These are phyloP conservation scores for Globisporangium paroecandrum DNA, from an alignment of 352 stramenopile species.

Conservation along the genomic window DNA sequence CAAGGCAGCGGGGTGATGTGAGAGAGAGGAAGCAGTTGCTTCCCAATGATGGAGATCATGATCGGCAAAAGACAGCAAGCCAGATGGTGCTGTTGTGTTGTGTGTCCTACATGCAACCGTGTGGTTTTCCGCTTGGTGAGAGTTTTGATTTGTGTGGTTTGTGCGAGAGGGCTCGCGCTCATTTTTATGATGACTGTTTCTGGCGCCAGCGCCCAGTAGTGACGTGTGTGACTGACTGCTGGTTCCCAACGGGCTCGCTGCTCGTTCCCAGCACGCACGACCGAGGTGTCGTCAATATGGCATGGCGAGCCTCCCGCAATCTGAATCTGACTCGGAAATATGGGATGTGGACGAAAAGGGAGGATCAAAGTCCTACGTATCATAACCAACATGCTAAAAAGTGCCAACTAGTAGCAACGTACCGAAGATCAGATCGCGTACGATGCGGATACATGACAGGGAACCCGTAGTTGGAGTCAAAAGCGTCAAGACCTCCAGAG, in stretches of 20 bases:
- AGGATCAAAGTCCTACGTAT: not conserved
- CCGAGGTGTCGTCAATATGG: not conserved
- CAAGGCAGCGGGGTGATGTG: not conserved
- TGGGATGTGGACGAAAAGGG: not conserved
- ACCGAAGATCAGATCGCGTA: not conserved
- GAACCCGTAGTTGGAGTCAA: not conserved
- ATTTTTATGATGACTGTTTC: constrained; percentile 2
- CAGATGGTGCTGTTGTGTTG: not conserved
- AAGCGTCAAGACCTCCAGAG: not conserved
- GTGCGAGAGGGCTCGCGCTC: not conserved
- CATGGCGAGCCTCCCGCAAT: not conserved
- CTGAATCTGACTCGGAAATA: not conserved
- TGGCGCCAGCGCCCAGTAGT: not conserved
- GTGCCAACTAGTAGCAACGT: not conserved
- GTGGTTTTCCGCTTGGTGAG: not conserved
- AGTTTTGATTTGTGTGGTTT: not conserved
- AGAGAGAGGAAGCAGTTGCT: not conserved
- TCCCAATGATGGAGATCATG: not conserved
- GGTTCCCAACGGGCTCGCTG: not conserved
- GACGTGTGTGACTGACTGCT: not conserved
- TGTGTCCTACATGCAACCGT: not conserved
- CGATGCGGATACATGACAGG: not conserved
- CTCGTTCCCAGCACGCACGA: not conserved
- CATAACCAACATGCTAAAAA: not conserved
- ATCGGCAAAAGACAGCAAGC: not conserved